Evolutionary conservation across 2,329 filamentous ascomycete genomes (phyloP).

Genomic region (Parascedosporium putredinis): DNA sequence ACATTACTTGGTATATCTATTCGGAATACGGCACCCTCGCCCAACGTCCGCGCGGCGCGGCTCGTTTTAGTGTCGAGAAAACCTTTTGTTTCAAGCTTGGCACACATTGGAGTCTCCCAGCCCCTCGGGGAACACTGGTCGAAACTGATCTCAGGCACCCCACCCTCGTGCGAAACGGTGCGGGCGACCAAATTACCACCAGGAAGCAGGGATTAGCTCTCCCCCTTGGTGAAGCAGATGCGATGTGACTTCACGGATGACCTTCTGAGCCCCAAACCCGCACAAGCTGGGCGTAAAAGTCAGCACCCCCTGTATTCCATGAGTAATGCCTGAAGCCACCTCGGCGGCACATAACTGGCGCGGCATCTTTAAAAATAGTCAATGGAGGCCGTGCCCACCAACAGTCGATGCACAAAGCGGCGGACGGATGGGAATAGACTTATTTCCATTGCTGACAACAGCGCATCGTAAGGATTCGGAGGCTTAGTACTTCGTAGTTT

Average conservation of each 20-base stretch:
- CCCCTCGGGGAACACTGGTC: not conserved
- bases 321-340: too few species aligned
- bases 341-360: not conserved
- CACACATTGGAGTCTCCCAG: not conserved
- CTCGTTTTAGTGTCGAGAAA: not conserved
- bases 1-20: too few species aligned
- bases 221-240: too few species aligned
- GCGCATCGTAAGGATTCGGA: too few species aligned
- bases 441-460: too few species aligned
- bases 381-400: not conserved
- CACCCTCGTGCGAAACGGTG: not conserved
- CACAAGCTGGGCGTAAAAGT: not conserved
- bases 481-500: too few species aligned
- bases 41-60: not conserved
- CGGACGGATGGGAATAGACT: too few species aligned
- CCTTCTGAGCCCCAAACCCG: not conserved
- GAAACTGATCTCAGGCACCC: not conserved
- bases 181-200: not conserved
- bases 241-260: too few species aligned
- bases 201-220: not conserved
- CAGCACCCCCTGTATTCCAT: not conserved
- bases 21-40: too few species aligned
- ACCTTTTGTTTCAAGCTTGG: conserved; percentile 2
- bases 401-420: too few species aligned
- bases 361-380: not conserved